Base-by-base conservation (phyloP, 2,329 filamentous ascomycete genomes). In the Colletotrichum cuscutae region DNA sequence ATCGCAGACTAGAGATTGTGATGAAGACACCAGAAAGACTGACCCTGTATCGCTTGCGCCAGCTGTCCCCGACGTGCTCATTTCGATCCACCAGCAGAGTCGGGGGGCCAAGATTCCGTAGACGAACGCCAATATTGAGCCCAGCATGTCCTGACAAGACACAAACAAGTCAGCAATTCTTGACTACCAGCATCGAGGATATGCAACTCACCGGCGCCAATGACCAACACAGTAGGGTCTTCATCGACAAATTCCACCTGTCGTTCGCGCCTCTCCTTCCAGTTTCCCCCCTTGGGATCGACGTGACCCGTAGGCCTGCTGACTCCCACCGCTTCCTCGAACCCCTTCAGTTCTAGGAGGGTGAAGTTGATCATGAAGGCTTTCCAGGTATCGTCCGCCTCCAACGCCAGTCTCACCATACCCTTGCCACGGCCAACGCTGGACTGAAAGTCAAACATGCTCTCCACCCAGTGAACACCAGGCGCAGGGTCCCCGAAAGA, bases 351-450 rank as follows among this genome's bases (percentile, higher is more conserved):
- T 49, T 88, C 86, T 1, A 85, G 77, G 5, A 94, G 81, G 0
- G 85, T 83, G 0, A 92, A 93, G 77, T 90, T 93, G 0, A 94
- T 76, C 1, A 90, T 91, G 74, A 89, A 92, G 0, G 90, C 87
- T 77, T 90, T 91, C 91, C 90, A 93, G 2, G 71, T 46, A 8
- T 42, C 59, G 9, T 64, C 69, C 12, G 73, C 65, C 30, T 71
- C 69, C 12, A 68, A 22, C 4, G 64, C 64, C 24, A 77, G 52
- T 8, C 76, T 62, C n/a, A 73, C 69, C 11, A 76, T 61, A 6
- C 76, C 76, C 1, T 67, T 67, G 3, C 76, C 76, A 3, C 64
- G 65, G 6, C 76, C 76, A 1, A 74, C 30, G 2, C 35, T 35
- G 5, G 74, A 75, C 32, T 77, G 71, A 30, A 77, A 69, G 24